phyloP scores from a whole-genome alignment of 495 filamentous ascomycete genomes.

The Tetracladium marchalianum region DNA sequence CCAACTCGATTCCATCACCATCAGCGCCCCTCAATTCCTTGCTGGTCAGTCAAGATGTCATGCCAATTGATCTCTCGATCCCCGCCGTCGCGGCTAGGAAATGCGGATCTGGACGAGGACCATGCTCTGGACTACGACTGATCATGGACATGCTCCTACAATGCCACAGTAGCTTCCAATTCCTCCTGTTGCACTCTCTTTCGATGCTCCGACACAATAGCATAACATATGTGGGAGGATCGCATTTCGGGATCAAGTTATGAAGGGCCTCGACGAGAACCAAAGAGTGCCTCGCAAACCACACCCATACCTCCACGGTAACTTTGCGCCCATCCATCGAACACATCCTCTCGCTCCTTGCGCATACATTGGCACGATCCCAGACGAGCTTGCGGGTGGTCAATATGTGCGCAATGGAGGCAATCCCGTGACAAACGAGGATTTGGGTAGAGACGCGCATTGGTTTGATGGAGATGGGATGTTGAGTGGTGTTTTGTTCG shows the following conservation, averaged over 20 bases:
- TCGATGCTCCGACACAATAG: too few relatives aligned
- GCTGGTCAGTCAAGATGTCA: too few relatives aligned
- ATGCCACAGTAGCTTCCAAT: too few relatives aligned
- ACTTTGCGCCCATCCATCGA: slow-evolving; percentile 51
- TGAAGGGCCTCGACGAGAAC: slow-evolving; percentile 9
- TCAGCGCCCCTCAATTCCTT: too few relatives aligned
- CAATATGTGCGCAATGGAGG: slow-evolving; percentile 62
- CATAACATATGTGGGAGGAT: too few relatives aligned
- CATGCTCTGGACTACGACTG: too few relatives aligned
- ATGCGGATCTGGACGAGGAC: too few relatives aligned
- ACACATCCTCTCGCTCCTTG: slow-evolving; percentile 40
- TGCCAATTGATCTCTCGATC: too few relatives aligned
- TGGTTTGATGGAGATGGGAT: slow-evolving; percentile 70
- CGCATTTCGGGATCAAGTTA: background rate
- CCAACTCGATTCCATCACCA: too few relatives aligned
- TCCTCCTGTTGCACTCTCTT: too few relatives aligned
- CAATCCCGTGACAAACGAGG: slow-evolving; percentile 53
- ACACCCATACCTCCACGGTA: slow-evolving; percentile 43
- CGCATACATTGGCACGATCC: slow-evolving; percentile 40
- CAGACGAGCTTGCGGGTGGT: slow-evolving; percentile 47
- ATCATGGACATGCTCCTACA: too few relatives aligned
- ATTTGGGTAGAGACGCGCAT: slow-evolving; percentile 44
- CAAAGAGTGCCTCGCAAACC: slow-evolving; percentile 13
- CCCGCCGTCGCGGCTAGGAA: too few relatives aligned
- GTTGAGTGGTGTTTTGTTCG: slow-evolving; percentile 54